These are phyloP conservation scores for Lactifluus volemus DNA, from an alignment of 768 basidiomycete species.

Conservation along the genomic window DNA sequence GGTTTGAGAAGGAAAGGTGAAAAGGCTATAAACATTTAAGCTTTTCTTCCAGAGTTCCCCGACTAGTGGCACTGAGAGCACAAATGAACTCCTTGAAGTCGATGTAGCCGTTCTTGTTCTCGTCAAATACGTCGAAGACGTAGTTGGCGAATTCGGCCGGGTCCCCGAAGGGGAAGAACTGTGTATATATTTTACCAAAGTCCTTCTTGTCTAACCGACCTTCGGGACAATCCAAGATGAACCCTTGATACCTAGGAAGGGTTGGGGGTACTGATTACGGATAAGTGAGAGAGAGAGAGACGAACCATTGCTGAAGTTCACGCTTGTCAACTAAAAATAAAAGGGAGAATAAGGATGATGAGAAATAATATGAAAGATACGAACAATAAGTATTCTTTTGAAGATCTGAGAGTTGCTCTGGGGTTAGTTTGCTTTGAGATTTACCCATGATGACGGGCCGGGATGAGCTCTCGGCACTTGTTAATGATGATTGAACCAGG, in stretches of 20 bases:
- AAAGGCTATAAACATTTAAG: constrained; percentile 70
- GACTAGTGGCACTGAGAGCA: constrained; percentile 89
- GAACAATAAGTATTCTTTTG: constrained; percentile 98
- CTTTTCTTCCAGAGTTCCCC: constrained; percentile 94
- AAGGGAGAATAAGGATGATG: constrained; percentile 7
- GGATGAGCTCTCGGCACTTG: background rate
- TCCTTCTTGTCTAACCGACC: constrained; percentile 94
- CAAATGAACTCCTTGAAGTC: constrained; percentile 99
- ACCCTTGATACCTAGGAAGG: constrained; percentile 87
- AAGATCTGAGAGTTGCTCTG: constrained; percentile 88
- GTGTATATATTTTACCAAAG: constrained; percentile 97
- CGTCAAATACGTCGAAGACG: constrained; percentile 97
- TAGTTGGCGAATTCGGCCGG: constrained; percentile 95
- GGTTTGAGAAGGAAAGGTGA: background rate
- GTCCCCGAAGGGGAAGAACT: constrained; percentile 99
- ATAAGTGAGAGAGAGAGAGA: constrained; percentile 1
- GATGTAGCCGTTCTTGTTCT: constrained; percentile 92
- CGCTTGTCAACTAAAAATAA: constrained; percentile 77
- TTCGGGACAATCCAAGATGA: constrained; percentile 96
- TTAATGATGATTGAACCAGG: no score
- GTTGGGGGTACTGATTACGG: constrained; percentile 3
- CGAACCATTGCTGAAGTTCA: constrained; percentile 89
- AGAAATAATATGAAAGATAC: constrained; percentile 19
- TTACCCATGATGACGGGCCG: constrained; percentile 71
- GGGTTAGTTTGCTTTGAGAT: constrained; percentile 89